These are phyloP conservation scores for Pseudonitzschia multistriata DNA, from an alignment of 108 stramenopile species.

Conservation along the genomic window DNA sequence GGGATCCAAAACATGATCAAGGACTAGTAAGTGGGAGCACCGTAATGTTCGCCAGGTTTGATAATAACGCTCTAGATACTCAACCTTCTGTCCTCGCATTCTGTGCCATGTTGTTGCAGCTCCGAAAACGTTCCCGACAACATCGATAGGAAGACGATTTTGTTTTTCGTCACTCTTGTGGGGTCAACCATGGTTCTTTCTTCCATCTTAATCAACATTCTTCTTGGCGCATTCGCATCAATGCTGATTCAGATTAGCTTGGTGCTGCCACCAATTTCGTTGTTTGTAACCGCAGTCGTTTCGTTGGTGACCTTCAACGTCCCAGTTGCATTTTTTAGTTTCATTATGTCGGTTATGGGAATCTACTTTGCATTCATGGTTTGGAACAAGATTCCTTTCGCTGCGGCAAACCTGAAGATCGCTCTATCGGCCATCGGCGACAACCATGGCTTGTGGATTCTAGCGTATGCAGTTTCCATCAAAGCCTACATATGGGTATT, in stretches of 20 bases:
- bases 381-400: slow-evolving; percentile 71
- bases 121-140: not conserved
- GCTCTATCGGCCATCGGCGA: slow-evolving; percentile 47
- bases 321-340: slow-evolving; percentile 20
- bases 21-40: slow-evolving; percentile 8
- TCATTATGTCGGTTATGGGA: slow-evolving; percentile 15
- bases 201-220: slow-evolving; percentile 14
- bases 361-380: slow-evolving; percentile 30
- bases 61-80: not conserved
- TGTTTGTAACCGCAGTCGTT: slow-evolving; percentile 3
- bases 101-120: not conserved
- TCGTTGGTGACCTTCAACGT: slow-evolving; percentile 15
- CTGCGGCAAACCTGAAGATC: slow-evolving; percentile 60
- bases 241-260: slow-evolving; percentile 42
- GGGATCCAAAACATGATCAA: slow-evolving; percentile 3
- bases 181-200: slow-evolving; percentile 17
- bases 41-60: no score
- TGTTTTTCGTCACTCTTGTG: slow-evolving; percentile 19
- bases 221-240: slow-evolving; percentile 20
- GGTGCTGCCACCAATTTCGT: slow-evolving; percentile 21
- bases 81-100: not conserved
- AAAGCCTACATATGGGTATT: slow-evolving; percentile 38
- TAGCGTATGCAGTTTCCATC: slow-evolving; percentile 38
- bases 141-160: not conserved
- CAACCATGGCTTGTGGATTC: slow-evolving; percentile 50